Base-by-base conservation (phyloP, 148 eudicot species). In the Silene conica region DNA sequence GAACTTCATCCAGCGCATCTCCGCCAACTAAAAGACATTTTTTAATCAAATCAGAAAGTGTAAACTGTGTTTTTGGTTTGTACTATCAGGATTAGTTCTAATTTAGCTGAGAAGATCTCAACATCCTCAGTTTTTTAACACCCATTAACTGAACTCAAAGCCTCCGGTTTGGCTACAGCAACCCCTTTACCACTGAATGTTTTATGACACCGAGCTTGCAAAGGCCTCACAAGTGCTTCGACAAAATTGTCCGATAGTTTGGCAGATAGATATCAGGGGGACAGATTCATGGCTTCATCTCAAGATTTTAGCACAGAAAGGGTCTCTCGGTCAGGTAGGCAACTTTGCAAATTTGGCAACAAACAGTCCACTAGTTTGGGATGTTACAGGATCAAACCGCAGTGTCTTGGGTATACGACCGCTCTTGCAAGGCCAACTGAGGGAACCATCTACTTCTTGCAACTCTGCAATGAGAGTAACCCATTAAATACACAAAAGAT, bases 371-470 rank as follows among this genome's bases (percentile, higher is more conserved):
- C 96, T 88, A 57, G 90, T 88, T 77, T 73, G 81, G 76, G 98
- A 96, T 60, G 91, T 80, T 69, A 85, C 55, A 14, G 99, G 99
- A 87, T 96, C 96, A 87, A 96, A 95, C 14, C 98, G 85, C 74
- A 95, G 75, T 25, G 98, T 87, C 63, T 87, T 92, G 45, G 87
- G 85, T 81, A 92, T 46, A 56, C 83, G 70, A 28, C 92, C 96
- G 69, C 81, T 80, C 81, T 80, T 90, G 83, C 99, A 96, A 46
- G 96, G 97, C 99, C 97, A 96, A 55, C 74, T 77, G 74, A 67
- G 75, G 3, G 94, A 90, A 71, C 76, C 84, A 5, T 89, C 88
- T 78, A 96, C 83, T 73, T 90, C 88, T 82, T 86, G 68, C 85
- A 96, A 79, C 82, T 89, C 99, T 95, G 92, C 83, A 76, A 67